phyloP scores from a whole-genome alignment of 495 filamentous ascomycete genomes.

The Aspergillus sparsus region DNA sequence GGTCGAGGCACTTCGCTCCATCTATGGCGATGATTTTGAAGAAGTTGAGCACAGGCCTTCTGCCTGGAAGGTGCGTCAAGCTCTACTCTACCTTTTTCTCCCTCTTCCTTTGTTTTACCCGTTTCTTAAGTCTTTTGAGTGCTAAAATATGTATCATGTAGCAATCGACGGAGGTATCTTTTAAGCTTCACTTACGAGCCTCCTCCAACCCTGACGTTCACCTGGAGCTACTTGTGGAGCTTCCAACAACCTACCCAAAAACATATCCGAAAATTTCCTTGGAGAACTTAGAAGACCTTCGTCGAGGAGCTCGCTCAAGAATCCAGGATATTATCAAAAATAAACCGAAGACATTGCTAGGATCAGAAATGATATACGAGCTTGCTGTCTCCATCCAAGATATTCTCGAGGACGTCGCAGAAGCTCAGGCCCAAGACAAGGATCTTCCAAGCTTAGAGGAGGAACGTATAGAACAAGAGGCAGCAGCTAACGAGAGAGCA shows the following conservation, averaged over 20 bases:
- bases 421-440: conserved; percentile 66
- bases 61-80: conserved; percentile 79
- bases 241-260: conserved; percentile 94
- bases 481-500: conserved; percentile 54
- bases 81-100: background rate
- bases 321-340: conserved; percentile 68
- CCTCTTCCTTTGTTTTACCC: background rate
- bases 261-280: conserved; percentile 72
- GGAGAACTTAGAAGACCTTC: conserved; percentile 61
- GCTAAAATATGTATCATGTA: conserved; percentile 24
- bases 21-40: conserved; percentile 89
- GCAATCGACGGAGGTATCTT: conserved; percentile 76
- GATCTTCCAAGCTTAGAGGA: conserved; percentile 86
- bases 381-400: conserved; percentile 82
- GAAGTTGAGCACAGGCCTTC: conserved; percentile 68
- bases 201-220: conserved; percentile 65
- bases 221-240: conserved; percentile 64
- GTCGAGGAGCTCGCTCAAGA: conserved; percentile 63
- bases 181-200: conserved; percentile 76
- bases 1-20: conserved; percentile 80
- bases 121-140: background rate
- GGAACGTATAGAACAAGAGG: conserved; percentile 73
- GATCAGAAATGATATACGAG: conserved; percentile 87
- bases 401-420: conserved; percentile 81
- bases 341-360: conserved; percentile 70